Percentiles rank a stretch among this genome's conserved stretches.
phyloP scores from a whole-genome alignment of 192 early-diverging fungal genomes.

The Thoreauomyces humboldtii region DNA sequence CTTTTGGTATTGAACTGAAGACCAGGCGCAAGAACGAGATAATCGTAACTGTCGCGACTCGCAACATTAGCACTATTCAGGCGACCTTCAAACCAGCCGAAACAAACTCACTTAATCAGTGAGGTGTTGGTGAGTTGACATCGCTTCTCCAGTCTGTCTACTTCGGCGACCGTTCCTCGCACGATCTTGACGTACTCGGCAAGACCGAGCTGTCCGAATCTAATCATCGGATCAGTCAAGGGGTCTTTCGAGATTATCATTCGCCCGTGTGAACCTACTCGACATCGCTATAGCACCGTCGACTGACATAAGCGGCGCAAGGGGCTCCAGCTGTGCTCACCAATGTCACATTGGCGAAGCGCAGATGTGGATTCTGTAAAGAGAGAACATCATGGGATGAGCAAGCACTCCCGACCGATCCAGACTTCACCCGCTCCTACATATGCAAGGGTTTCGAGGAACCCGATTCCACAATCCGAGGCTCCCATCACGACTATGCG shows the following conservation, averaged over 20 bases:
- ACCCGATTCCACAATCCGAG: conserved; percentile 50
- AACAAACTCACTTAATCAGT: conserved; percentile 20
- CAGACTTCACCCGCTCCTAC: conserved; percentile 21
- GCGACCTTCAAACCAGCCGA: too few relatives aligned
- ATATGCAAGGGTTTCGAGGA: conserved; percentile 52
- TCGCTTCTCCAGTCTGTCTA: conserved; percentile 40
- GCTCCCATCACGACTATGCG: conserved; percentile 54
- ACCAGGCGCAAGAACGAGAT: conserved; percentile 47
- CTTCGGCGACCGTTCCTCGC: conserved; percentile 26
- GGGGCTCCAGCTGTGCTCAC: conserved; percentile 34
- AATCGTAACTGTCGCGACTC: conserved; percentile 52
- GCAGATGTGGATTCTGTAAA: conserved; percentile 35
- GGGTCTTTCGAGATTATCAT: too few relatives aligned
- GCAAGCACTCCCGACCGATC: neutral
- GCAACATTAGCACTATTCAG: too few relatives aligned
- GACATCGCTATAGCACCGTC: conserved; percentile 32
- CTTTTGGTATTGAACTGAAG: conserved; percentile 38
- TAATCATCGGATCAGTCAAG: too few relatives aligned
- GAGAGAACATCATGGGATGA: neutral
- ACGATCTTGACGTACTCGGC: conserved; percentile 42
- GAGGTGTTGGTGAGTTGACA: conserved; percentile 33
- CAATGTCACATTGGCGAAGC: conserved; percentile 46
- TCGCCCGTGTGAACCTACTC: too few relatives aligned
- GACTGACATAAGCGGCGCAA: conserved; percentile 30
- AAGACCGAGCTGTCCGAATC: conserved; percentile 47